These are phyloP conservation scores for Pythium apleroticum DNA, from an alignment of 352 stramenopile genomes.

Conservation along the genomic window DNA sequence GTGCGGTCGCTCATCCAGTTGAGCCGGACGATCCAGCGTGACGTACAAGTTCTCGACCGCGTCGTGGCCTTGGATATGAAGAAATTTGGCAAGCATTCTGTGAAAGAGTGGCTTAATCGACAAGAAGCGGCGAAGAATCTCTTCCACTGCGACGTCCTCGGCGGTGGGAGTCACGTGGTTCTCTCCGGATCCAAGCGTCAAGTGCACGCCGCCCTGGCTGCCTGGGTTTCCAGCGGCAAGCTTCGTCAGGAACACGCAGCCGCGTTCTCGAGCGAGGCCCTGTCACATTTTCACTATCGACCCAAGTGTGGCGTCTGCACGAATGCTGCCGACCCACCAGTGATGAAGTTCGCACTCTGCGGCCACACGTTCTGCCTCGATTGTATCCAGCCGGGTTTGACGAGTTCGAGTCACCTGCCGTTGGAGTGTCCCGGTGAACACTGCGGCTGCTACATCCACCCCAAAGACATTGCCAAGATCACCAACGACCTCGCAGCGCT, in stretches of 20 bases:
- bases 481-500: conserved; percentile 6
- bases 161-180: conserved; percentile 1
- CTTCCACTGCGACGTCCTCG: conserved; percentile 7
- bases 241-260: neutral
- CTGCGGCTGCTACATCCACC: conserved; percentile 4
- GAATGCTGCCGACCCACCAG: conserved; percentile 8
- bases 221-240: neutral
- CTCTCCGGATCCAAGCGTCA: conserved; percentile 3
- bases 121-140: neutral
- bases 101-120: neutral
- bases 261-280: neutral
- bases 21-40: neutral
- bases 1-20: neutral
- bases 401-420: conserved; percentile 3
- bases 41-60: conserved; percentile 17
- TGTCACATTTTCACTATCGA: neutral
- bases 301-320: conserved; percentile 13
- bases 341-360: conserved; percentile 15
- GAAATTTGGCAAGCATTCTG: neutral
- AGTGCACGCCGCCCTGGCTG: neutral
- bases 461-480: conserved; percentile 17
- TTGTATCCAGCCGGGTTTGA: conserved; percentile 18
- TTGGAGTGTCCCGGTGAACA: conserved; percentile 12
- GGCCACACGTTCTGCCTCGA: conserved; percentile 21
- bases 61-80: conserved; percentile 11